Evolutionary conservation across 1,284 basidiomycete species (phyloP).

Genomic region (Psilocybe mexicana): DNA sequence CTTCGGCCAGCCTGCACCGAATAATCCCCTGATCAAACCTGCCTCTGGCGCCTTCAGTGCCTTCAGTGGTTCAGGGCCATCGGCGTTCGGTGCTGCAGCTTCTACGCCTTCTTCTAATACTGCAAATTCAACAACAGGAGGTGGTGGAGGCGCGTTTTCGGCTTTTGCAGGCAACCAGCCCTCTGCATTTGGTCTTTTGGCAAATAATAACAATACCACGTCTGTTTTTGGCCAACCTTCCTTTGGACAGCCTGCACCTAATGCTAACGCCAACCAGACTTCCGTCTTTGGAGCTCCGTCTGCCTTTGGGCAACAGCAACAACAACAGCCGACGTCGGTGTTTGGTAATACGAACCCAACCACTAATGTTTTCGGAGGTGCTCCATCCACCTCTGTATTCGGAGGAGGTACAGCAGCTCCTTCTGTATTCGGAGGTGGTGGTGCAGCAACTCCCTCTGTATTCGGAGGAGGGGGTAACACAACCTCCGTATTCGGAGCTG

Average conservation of each 20-base stretch:
- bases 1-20: not conserved
- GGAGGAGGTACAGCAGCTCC: not conserved
- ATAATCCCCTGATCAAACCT: slow-evolving; percentile 13
- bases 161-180: slow-evolving; percentile 31
- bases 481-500: not conserved
- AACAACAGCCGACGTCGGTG: slow-evolving; percentile 1
- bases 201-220: slow-evolving; percentile 5
- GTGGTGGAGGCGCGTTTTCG: slow-evolving; percentile 21
- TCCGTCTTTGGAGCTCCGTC: slow-evolving; percentile 24
- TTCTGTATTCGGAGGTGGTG: not conserved
- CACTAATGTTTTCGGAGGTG: not conserved
- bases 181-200: slow-evolving; percentile 15
- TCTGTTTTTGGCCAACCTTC: slow-evolving; percentile 33
- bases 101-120: slow-evolving; percentile 17
- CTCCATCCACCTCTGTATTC: not conserved
- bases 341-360: not conserved
- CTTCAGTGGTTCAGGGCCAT: slow-evolving; percentile 13
- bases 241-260: slow-evolving; percentile 8
- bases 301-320: slow-evolving; percentile 27
- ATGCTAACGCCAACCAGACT: not conserved
- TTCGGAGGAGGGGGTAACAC: not conserved
- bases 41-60: slow-evolving; percentile 21
- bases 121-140: slow-evolving; percentile 11
- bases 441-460: not conserved
- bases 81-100: slow-evolving; percentile 12